These are phyloP conservation scores for Erucastrum elatum DNA, from an alignment of 345 rosid species.

Conservation along the genomic window DNA sequence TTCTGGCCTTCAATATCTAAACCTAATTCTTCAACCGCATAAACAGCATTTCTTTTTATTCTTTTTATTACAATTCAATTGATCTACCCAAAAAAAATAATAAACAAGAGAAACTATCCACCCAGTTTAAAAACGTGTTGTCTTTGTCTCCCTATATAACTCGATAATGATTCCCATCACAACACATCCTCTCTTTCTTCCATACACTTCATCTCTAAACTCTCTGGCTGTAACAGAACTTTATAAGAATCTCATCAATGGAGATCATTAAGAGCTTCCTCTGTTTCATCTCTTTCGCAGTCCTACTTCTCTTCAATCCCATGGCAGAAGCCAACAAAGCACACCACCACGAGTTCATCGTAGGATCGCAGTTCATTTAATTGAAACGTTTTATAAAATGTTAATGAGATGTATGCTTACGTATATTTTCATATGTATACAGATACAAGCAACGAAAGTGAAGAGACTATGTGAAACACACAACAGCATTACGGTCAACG, in stretches of 20 bases:
- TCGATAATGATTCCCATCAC: conserved; percentile 9
- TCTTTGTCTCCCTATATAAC: conserved; percentile 34
- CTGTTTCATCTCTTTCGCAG: conserved; percentile 27
- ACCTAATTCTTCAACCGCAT: conserved; percentile 40
- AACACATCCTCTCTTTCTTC: conserved; percentile 19
- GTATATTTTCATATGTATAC: not conserved
- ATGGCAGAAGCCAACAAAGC: conserved; percentile 47
- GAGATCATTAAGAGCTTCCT: conserved; percentile 29
- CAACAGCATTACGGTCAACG: conserved; percentile 77
- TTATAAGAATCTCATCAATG: conserved; percentile 7
- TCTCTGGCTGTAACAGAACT: not conserved
- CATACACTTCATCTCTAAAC: conserved; percentile 17
- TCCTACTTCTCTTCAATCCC: conserved; percentile 42
- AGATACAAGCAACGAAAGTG: conserved; percentile 90
- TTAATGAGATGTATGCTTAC: not conserved
- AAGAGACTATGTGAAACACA: conserved; percentile 92
- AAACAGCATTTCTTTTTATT: conserved; percentile 8
- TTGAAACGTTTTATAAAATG: not conserved
- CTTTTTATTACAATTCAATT: not conserved
- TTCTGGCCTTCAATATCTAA: conserved; percentile 40
- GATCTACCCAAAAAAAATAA: not conserved
- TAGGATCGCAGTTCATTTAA: conserved; percentile 39
- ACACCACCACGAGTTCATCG: conserved; percentile 74
- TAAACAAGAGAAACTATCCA: conserved; percentile 1
- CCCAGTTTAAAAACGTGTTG: conserved; percentile 11